A percentile compares a stretch with the other conserved stretches of the same genome.
phyloP scores from a whole-genome alignment of 345 rosid genomes.

The Corchorus olitorius region DNA sequence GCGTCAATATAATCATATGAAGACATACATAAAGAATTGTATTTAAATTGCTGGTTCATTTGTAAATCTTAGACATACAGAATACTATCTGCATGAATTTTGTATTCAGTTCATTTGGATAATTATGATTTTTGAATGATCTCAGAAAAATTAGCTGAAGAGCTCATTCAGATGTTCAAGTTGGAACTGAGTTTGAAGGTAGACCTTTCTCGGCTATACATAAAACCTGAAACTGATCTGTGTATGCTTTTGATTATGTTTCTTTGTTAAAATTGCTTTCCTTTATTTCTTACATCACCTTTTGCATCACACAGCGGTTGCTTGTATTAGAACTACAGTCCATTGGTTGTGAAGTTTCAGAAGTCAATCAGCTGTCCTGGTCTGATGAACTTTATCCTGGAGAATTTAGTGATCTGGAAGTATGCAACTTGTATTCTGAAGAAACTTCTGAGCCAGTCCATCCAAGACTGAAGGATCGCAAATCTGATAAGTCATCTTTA shows the following conservation, averaged over 20 bases:
- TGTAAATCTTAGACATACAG: not conserved
- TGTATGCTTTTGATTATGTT: not conserved
- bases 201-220: constrained; percentile 1
- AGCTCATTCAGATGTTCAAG: constrained; percentile 75
- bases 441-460: constrained; percentile 47
- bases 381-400: constrained; percentile 72
- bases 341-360: constrained; percentile 47
- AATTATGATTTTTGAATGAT: constrained; percentile 26
- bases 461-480: constrained; percentile 48
- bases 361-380: constrained; percentile 47
- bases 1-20: not conserved
- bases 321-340: constrained; percentile 55
- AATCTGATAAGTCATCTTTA: constrained; percentile 31
- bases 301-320: constrained; percentile 50
- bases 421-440: constrained; percentile 50
- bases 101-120: not conserved
- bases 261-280: constrained; percentile 1
- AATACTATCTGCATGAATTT: not conserved
- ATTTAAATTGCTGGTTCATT: not conserved
- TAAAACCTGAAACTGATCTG: not conserved
- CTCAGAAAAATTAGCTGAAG: constrained; percentile 74
- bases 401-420: constrained; percentile 63
- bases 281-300: constrained; percentile 18
- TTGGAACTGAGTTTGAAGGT: constrained; percentile 81
- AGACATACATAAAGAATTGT: not conserved